These are phyloP conservation scores for Chalciporus piperatus DNA, from an alignment of 768 basidiomycete species.

Conservation along the genomic window DNA sequence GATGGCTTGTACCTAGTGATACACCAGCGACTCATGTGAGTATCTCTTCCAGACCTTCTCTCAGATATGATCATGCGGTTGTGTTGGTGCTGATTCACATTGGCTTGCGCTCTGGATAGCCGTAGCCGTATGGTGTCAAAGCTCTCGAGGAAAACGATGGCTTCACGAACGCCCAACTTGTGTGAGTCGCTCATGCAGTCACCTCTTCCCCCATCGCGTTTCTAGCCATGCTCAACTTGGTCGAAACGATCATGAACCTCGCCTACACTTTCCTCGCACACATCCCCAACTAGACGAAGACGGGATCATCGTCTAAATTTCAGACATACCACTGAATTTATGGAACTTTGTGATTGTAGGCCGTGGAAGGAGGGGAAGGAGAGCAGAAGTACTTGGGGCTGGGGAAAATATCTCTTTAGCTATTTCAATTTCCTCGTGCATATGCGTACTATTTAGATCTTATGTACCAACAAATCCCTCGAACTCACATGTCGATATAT, in stretches of 20 bases:
- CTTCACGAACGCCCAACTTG: constrained; percentile 86
- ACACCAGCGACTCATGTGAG: constrained; percentile 40
- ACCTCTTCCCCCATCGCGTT: not conserved
- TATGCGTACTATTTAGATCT: too few relatives aligned
- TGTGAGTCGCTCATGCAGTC: constrained; percentile 42
- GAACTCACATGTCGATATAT: too few relatives aligned
- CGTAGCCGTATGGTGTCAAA: constrained; percentile 71
- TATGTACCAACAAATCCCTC: too few relatives aligned
- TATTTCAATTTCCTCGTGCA: too few relatives aligned
- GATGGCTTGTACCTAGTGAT: constrained; percentile 78
- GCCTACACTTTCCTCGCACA: constrained; percentile 76
- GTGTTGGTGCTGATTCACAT: constrained; percentile 27
- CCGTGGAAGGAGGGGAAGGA: too few relatives aligned
- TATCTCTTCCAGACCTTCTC: not conserved
- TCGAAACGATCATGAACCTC: constrained; percentile 76
- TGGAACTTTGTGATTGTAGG: too few relatives aligned
- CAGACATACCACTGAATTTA: too few relatives aligned
- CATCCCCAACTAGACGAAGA: constrained; percentile 45
- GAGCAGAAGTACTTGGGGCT: too few relatives aligned
- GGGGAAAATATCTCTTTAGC: too few relatives aligned
- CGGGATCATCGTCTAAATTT: too few relatives aligned
- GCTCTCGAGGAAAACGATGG: constrained; percentile 66
- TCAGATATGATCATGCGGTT: constrained; percentile 31
- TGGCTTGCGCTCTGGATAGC: not conserved
- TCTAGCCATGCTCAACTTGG: constrained; percentile 70